These are phyloP conservation scores for Phoma sp. DNA, from an alignment of 2,329 filamentous ascomycete species.

Conservation along the genomic window DNA sequence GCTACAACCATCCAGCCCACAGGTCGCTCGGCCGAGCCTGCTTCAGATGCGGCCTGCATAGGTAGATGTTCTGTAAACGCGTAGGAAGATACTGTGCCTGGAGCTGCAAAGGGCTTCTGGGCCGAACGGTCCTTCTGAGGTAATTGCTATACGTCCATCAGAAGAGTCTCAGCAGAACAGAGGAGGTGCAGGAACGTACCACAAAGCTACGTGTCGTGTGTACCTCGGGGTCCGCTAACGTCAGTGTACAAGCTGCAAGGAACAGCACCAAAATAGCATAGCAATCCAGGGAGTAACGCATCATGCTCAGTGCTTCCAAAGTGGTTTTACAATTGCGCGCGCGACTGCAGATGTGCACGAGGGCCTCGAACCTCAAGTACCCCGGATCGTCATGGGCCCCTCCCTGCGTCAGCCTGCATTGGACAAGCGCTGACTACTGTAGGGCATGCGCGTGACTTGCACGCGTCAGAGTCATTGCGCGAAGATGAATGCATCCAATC, in stretches of 20 bases:
- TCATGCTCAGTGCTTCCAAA: background rate
- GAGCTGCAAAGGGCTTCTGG: background rate
- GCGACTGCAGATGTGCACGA: background rate
- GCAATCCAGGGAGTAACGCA: background rate
- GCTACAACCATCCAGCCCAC: slow-evolving; percentile 11
- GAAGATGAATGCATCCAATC: slow-evolving; percentile 3
- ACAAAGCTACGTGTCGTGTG: background rate
- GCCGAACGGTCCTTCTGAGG: background rate
- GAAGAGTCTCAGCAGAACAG: background rate
- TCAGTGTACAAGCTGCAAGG: slow-evolving; percentile 1
- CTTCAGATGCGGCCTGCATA: slow-evolving; percentile 17
- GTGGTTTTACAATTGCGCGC: background rate
- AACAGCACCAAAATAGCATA: background rate
- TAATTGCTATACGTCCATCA: background rate
- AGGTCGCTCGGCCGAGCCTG: slow-evolving; percentile 10
- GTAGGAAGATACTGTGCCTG: background rate
- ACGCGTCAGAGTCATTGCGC: slow-evolving; percentile 4
- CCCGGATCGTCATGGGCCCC: slow-evolving; percentile 13
- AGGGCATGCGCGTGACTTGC: slow-evolving; percentile 9
- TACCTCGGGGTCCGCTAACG: slow-evolving; percentile 2
- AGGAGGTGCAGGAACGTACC: background rate
- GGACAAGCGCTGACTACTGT: slow-evolving; percentile 8
- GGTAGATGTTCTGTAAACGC: background rate
- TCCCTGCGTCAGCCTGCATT: slow-evolving; percentile 16
- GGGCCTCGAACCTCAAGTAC: slow-evolving; percentile 13